A percentile compares a stretch with the other conserved stretches of the same genome.
Conservation (phyloP, 23 red algal species). For the Gracilaria domingensis region DNA sequence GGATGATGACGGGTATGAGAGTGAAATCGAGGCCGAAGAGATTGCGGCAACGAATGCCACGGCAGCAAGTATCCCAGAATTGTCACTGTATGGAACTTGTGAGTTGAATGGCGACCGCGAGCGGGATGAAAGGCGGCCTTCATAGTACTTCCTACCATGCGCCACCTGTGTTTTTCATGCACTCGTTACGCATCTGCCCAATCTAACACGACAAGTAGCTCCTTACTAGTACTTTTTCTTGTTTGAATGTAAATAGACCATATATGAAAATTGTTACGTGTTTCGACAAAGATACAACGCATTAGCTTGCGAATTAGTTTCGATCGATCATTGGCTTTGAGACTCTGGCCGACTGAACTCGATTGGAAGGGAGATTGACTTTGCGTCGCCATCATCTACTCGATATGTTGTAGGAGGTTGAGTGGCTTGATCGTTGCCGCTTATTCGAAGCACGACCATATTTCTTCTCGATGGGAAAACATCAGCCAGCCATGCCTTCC, state of each 20-base stretch:
- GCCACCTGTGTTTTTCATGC: neutral
- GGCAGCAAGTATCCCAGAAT: neutral
- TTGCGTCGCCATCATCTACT: constrained; percentile 6
- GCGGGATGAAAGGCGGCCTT: neutral
- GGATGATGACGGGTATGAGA: constrained; percentile 16
- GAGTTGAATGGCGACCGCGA: neutral
- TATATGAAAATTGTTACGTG: neutral
- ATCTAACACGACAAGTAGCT: neutral
- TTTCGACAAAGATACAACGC: neutral
- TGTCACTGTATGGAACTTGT: constrained; percentile 12
- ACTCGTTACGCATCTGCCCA: neutral
- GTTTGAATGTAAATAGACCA: constrained; percentile 31
- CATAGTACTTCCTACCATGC: neutral
- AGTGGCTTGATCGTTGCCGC: neutral
- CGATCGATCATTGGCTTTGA: neutral
- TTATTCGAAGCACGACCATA: constrained; percentile 56
- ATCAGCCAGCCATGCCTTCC: constrained; percentile 60
- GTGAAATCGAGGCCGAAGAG: constrained; percentile 4
- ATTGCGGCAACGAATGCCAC: neutral
- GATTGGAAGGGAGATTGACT: constrained; percentile 10
- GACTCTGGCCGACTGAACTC: neutral
- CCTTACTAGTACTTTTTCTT: neutral
- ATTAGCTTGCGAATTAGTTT: neutral
- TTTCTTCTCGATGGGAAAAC: constrained; percentile 28
- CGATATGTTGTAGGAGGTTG: constrained; percentile 28